A percentile compares a stretch with the other conserved stretches of the same genome.
phyloP scores from a whole-genome alignment of 768 basidiomycete species.

The Rhizopogon roseolus region DNA sequence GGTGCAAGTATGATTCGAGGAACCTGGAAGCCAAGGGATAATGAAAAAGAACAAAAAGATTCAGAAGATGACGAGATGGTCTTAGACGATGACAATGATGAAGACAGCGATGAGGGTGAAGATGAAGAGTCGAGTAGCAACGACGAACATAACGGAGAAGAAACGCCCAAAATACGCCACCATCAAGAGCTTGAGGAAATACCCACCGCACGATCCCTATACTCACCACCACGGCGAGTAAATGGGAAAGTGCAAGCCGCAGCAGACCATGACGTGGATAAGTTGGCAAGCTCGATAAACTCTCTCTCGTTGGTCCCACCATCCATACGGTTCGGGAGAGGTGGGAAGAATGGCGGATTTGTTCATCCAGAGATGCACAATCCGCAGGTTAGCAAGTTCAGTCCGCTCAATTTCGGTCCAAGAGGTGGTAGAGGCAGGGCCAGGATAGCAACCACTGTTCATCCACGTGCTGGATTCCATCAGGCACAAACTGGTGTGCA shows the following conservation, averaged over 20 bases:
- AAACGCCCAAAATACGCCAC: constrained; percentile 22
- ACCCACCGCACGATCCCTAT: constrained; percentile 16
- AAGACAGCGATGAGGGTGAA: constrained; percentile 22
- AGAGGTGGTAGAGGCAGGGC: constrained; percentile 26
- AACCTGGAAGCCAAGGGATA: constrained; percentile 56
- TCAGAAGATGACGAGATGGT: constrained; percentile 13
- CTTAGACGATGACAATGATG: constrained; percentile 18
- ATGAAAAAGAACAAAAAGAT: constrained; percentile 11
- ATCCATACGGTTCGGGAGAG: constrained; percentile 70
- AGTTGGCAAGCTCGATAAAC: constrained; percentile 42
- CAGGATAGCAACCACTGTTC: constrained; percentile 20
- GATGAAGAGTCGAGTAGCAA: constrained; percentile 1
- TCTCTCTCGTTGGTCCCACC: constrained; percentile 60
- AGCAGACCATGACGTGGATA: constrained; percentile 33
- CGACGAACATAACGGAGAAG: constrained; percentile 13
- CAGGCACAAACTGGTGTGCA: constrained; percentile 1
- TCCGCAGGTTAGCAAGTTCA: constrained; percentile 23
- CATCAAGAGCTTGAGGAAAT: constrained; percentile 10
- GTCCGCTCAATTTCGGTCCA: constrained; percentile 15
- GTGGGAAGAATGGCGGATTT: constrained; percentile 54
- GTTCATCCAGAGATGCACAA: constrained; percentile 29
- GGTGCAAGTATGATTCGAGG: constrained; percentile 76
- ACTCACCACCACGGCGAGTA: constrained; percentile 13
- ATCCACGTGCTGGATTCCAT: constrained; percentile 9
- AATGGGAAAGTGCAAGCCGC: constrained; percentile 12